phyloP scores from a whole-genome alignment of 345 rosid species.

The Lagerstroemia speciosa region DNA sequence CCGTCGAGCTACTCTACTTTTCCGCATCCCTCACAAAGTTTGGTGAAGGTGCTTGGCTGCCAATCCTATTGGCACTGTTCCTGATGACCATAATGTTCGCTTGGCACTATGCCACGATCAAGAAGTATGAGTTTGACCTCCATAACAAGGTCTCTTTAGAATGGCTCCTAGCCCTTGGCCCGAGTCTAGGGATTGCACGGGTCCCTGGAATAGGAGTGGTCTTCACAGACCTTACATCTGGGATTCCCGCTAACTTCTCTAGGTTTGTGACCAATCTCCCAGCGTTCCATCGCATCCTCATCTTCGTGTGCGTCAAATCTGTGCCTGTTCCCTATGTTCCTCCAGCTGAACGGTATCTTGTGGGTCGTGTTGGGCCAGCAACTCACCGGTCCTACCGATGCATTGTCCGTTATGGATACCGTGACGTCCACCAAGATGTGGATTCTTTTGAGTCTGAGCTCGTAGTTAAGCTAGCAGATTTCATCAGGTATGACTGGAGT shows the following conservation, averaged over 20 bases:
- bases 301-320: conserved; percentile 15
- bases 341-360: conserved; percentile 11
- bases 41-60: conserved; percentile 18
- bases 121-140: conserved; percentile 14
- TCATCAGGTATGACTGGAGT: conserved; percentile 64
- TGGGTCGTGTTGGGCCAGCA: conserved; percentile 15
- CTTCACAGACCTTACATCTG: conserved; percentile 15
- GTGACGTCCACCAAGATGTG: conserved; percentile 90
- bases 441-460: conserved; percentile 83
- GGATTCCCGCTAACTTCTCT: conserved; percentile 43
- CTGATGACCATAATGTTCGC: conserved; percentile 13
- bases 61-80: conserved; percentile 13
- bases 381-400: conserved; percentile 81
- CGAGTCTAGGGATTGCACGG: conserved; percentile 14
- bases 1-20: conserved; percentile 15
- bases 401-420: conserved; percentile 72
- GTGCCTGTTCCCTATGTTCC: conserved; percentile 17
- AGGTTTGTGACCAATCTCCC: conserved; percentile 46
- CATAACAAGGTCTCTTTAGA: conserved; percentile 19
- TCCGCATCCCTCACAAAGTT: conserved; percentile 21
- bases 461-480: conserved; percentile 54
- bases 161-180: conserved; percentile 17
- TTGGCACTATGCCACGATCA: conserved; percentile 20
- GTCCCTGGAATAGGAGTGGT: conserved; percentile 17
- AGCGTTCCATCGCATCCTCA: conserved; percentile 38